Conservation (phyloP, 2,329 filamentous ascomycete species). For the Annulohypoxylon truncatum region DNA sequence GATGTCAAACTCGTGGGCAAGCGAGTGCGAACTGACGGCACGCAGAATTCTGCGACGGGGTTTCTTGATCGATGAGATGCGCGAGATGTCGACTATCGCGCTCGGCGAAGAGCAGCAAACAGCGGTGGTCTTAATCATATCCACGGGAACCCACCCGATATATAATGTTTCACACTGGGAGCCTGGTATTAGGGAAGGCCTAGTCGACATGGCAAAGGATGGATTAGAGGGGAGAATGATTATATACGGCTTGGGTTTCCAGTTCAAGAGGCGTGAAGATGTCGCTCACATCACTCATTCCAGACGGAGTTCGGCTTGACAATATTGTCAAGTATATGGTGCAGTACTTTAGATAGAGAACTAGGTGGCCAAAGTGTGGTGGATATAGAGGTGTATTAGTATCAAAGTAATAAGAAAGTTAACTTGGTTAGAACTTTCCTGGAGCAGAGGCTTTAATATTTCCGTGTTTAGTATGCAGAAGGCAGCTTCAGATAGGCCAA, state of each 20-base stretch:
- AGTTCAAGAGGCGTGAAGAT: constrained; percentile 18
- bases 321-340: not conserved
- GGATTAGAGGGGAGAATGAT: constrained; percentile 37
- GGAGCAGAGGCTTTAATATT: not conserved
- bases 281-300: not conserved
- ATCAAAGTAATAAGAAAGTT: not conserved
- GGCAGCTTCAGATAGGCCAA: not conserved
- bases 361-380: too few relatives aligned
- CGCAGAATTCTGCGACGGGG: constrained; percentile 24
- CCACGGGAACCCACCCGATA: constrained; percentile 12
- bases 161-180: constrained; percentile 1
- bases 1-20: constrained; percentile 10
- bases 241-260: constrained; percentile 32
- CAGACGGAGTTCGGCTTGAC: not conserved
- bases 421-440: not conserved
- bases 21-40: constrained; percentile 19
- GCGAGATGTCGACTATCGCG: constrained; percentile 7
- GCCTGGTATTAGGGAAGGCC: constrained; percentile 28
- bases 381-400: not conserved
- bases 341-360: not conserved
- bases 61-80: constrained; percentile 20
- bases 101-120: constrained; percentile 16
- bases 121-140: constrained; percentile 20
- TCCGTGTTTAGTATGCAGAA: not conserved
- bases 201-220: constrained; percentile 27